These are phyloP conservation scores for Phytopythium delawarense DNA, from an alignment of 352 stramenopile species.

Conservation along the genomic window DNA sequence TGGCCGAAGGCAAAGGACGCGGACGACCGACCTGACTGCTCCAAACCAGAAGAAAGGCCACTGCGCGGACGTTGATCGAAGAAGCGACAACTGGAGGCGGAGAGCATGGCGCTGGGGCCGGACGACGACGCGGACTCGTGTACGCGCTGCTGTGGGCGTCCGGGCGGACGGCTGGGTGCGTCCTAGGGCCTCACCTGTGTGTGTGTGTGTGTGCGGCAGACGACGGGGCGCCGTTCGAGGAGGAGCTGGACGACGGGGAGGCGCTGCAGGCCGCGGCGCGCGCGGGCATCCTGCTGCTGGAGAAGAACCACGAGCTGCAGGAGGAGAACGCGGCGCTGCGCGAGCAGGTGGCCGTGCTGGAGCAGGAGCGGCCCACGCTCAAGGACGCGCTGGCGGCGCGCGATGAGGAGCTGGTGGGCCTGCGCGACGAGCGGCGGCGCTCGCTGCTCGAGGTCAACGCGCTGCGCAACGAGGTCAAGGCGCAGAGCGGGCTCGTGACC, in stretches of 20 bases:
- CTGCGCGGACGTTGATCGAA: too few species aligned
- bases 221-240: constrained; percentile 10
- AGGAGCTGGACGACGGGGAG: constrained; percentile 54
- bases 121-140: constrained; percentile 4
- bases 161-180: neutral
- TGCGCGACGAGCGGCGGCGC: constrained; percentile 39
- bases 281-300: constrained; percentile 64
- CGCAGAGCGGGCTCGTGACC: constrained; percentile 54
- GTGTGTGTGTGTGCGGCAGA: neutral
- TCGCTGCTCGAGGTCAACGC: constrained; percentile 47
- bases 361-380: constrained; percentile 47
- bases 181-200: neutral
- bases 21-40: too few species aligned
- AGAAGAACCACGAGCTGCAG: constrained; percentile 68
- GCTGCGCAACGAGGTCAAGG: constrained; percentile 49
- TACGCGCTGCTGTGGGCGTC: neutral
- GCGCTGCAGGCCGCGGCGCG: constrained; percentile 59
- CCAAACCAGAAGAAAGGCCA: neutral
- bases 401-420: constrained; percentile 34
- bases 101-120: neutral
- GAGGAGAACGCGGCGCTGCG: constrained; percentile 54
- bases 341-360: constrained; percentile 48
- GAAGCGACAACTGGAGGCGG: neutral
- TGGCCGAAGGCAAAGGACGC: neutral
- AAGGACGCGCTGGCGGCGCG: constrained; percentile 27